These are phyloP conservation scores for Keqinozyma sinolaborantium DNA, from an alignment of 1,139 yeast species.

Conservation along the genomic window DNA sequence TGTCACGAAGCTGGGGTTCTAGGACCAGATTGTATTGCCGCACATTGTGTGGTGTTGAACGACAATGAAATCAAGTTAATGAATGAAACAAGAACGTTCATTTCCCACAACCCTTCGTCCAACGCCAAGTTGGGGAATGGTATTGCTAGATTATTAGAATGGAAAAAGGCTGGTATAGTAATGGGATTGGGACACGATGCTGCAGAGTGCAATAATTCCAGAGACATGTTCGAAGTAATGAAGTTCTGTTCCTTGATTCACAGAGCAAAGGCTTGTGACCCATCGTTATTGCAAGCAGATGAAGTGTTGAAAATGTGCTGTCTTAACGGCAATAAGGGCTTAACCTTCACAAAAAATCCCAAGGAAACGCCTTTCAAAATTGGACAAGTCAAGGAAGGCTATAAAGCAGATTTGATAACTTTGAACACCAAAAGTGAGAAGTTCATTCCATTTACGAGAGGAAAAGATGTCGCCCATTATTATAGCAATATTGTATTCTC, in stretches of 20 bases:
- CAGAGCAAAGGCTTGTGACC: slow-evolving; percentile 16
- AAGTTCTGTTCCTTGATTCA: slow-evolving; percentile 21
- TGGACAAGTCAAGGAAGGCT: slow-evolving; percentile 20
- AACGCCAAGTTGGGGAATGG: slow-evolving; percentile 22
- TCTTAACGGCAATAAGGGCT: slow-evolving; percentile 15
- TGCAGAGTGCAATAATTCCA: slow-evolving; percentile 18
- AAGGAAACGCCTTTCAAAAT: too few species aligned
- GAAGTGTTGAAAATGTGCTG: slow-evolving; percentile 16
- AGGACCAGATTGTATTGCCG: slow-evolving; percentile 17
- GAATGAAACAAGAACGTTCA: slow-evolving; percentile 16
- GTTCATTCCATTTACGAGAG: slow-evolving; percentile 12
- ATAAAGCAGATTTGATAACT: slow-evolving; percentile 18
- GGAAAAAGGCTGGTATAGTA: slow-evolving; percentile 14
- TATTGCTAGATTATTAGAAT: slow-evolving; percentile 18
- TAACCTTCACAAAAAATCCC: slow-evolving; percentile 13
- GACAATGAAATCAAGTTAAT: slow-evolving; percentile 18
- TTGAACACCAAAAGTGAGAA: slow-evolving; percentile 14
- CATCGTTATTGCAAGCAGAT: slow-evolving; percentile 18
- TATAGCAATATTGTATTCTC: slow-evolving; percentile 17
- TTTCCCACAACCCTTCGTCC: slow-evolving; percentile 25
- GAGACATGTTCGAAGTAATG: slow-evolving; percentile 19
- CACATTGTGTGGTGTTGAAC: slow-evolving; percentile 18
- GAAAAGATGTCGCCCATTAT: too few species aligned
- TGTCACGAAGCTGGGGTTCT: slow-evolving; percentile 14
- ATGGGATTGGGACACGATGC: slow-evolving; percentile 22